Evolutionary conservation across 202 grass and related monocot genomes (phyloP).

Genomic region (Brachypodium distachyon): DNA sequence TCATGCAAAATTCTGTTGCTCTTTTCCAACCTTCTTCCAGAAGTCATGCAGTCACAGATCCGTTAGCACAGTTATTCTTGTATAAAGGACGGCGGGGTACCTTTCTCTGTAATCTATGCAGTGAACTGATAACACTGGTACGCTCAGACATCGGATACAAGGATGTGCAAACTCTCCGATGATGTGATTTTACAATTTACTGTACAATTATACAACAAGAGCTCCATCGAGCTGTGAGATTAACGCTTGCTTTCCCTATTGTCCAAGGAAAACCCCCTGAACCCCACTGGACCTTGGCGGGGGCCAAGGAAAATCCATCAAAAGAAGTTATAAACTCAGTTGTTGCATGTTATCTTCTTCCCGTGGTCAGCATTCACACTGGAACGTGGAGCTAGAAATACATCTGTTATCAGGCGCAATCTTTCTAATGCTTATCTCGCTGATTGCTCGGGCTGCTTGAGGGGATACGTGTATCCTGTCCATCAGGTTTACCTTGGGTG

Average conservation of each 20-base stretch:
- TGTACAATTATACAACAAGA: slow-evolving; percentile 53
- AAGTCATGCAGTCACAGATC: too few species aligned
- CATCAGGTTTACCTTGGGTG: slow-evolving; percentile 80
- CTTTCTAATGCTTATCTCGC: slow-evolving; percentile 43
- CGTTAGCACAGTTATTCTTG: neutral
- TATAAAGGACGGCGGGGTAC: neutral
- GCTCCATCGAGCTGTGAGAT: slow-evolving; percentile 13
- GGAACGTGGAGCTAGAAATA: slow-evolving; percentile 43
- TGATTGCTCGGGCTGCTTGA: slow-evolving; percentile 25
- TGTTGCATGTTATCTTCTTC: neutral
- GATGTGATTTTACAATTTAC: neutral
- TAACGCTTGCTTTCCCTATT: slow-evolving; percentile 4
- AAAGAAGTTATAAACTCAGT: slow-evolving; percentile 6
- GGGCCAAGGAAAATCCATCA: neutral
- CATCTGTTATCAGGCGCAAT: slow-evolving; percentile 52
- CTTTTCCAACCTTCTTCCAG: too few species aligned
- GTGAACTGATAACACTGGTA: neutral
- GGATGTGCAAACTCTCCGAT: neutral
- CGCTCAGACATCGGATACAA: neutral
- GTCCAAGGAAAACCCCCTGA: slow-evolving; percentile 12
- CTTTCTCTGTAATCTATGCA: neutral
- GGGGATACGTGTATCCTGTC: slow-evolving; percentile 58
- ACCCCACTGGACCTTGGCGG: slow-evolving; percentile 1
- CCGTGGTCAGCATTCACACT: slow-evolving; percentile 54
- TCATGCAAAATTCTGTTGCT: too few species aligned